A percentile compares a stretch with the other conserved stretches of the same genome.
phyloP scores from a whole-genome alignment of 352 stramenopile species.

The Globisporangium rhizosaccharum region DNA sequence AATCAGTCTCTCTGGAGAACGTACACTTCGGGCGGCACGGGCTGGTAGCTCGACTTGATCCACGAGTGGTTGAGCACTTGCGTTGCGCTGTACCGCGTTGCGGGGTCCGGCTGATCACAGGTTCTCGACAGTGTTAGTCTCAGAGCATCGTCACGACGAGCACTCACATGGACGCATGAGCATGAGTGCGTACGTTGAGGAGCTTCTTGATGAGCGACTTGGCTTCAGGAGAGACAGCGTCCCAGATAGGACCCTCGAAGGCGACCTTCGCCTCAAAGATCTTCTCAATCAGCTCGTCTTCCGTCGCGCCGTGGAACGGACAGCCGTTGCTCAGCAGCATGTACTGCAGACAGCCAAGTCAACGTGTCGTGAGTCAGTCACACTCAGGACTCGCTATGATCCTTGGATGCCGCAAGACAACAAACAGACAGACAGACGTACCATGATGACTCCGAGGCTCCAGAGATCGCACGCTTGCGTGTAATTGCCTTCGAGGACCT shows the following conservation, averaged over 20 bases:
- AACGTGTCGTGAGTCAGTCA: neutral
- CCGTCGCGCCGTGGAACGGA: conserved; percentile 58
- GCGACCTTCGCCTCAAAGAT: conserved; percentile 63
- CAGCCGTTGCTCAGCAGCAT: conserved; percentile 79
- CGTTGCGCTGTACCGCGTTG: conserved; percentile 47
- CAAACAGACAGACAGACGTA: conserved; percentile 9
- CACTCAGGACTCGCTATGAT: neutral
- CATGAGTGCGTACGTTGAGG: conserved; percentile 38
- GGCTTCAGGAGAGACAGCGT: conserved; percentile 49
- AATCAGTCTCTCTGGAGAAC: conserved; percentile 2
- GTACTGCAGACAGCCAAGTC: conserved; percentile 29
- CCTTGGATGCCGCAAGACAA: neutral
- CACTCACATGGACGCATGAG: neutral
- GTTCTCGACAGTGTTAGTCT: neutral
- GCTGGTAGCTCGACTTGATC: conserved; percentile 51
- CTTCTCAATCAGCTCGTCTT: conserved; percentile 70
- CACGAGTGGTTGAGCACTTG: conserved; percentile 67
- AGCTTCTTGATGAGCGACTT: conserved; percentile 72
- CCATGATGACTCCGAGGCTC: conserved; percentile 82
- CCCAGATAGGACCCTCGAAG: conserved; percentile 50
- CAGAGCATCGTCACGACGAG: neutral
- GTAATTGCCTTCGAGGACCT: conserved; percentile 70
- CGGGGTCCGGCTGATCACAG: conserved; percentile 29
- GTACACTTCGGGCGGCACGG: conserved; percentile 36
- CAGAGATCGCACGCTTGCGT: conserved; percentile 73